Evolutionary conservation across 441 rosid species (phyloP).

Genomic region (Corymbia calophylla): DNA sequence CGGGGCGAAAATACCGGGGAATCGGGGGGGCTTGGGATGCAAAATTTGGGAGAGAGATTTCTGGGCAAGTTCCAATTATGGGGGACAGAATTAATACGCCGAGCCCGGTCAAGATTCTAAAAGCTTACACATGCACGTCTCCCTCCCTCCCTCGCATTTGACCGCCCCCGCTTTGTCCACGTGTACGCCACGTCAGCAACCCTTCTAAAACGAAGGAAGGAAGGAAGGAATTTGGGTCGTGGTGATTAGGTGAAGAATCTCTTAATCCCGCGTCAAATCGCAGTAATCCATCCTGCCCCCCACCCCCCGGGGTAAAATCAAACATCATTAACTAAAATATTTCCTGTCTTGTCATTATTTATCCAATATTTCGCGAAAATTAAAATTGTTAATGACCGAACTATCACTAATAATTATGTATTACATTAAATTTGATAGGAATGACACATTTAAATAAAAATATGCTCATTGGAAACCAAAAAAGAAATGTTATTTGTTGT

Average conservation of each 20-base stretch:
- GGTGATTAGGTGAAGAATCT: neutral
- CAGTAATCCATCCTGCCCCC: neutral
- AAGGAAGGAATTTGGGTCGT: neutral
- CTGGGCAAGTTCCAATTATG: neutral
- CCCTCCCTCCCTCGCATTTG: slow-evolving; percentile 10
- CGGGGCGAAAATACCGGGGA: neutral
- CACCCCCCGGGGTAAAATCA: neutral
- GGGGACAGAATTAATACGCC: neutral
- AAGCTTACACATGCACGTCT: slow-evolving; percentile 15
- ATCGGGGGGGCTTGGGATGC: neutral
- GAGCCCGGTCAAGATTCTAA: neutral
- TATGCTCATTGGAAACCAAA: neutral
- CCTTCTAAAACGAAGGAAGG: neutral
- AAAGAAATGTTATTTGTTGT: too few species aligned
- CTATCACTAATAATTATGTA: too few species aligned
- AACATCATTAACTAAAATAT: neutral
- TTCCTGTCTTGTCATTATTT: accelerated
- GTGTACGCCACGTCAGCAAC: slow-evolving; percentile 21
- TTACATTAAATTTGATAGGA: too few species aligned
- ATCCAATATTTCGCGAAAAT: too few species aligned
- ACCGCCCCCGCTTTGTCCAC: neutral
- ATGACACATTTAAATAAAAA: neutral
- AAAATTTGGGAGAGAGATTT: neutral
- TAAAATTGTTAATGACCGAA: too few species aligned
- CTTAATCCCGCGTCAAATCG: neutral